A percentile compares a stretch with the other conserved stretches of the same genome.
Conservation (phyloP, 495 filamentous ascomycete genomes). For the Neurospora cerealis region DNA sequence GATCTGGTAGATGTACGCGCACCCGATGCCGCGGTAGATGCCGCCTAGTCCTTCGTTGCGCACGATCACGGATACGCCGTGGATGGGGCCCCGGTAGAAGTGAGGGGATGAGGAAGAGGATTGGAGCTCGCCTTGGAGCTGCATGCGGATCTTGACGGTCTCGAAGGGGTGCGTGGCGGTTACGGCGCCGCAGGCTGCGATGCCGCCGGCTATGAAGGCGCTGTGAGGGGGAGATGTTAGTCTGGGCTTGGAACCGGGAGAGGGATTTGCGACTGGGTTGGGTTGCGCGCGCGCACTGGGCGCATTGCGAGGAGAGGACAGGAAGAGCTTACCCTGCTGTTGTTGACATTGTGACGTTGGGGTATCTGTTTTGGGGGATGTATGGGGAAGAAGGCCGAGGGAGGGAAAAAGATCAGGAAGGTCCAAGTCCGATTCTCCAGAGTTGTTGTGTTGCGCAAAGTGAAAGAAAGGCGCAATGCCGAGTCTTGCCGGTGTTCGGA, state of each 20-base stretch:
- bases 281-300: not conserved
- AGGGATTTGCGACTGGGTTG: not conserved
- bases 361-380: not conserved
- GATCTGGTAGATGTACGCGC: conserved; percentile 95
- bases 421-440: not conserved
- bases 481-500: conserved; percentile 1
- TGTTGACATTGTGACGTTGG: conserved; percentile 29
- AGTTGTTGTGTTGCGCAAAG: not conserved
- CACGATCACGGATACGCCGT: conserved; percentile 83
- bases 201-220: conserved; percentile 85
- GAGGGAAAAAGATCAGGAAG: not conserved
- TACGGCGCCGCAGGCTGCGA: conserved; percentile 94
- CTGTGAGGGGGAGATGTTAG: conserved; percentile 23
- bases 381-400: not conserved
- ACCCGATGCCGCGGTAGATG: conserved; percentile 80
- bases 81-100: conserved; percentile 85
- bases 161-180: conserved; percentile 98
- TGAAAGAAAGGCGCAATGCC: conserved; percentile 4
- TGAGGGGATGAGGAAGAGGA: conserved; percentile 70
- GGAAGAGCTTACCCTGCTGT: conserved; percentile 31
- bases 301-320: not conserved
- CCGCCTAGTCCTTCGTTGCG: conserved; percentile 83
- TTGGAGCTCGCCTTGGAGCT: conserved; percentile 94
- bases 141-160: conserved; percentile 97
- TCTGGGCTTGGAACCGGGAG: conserved; percentile 1